A percentile compares a stretch with the other conserved stretches of the same genome.
These are phyloP conservation scores for Sphagnurus paluster DNA, from an alignment of 1,284 basidiomycete species.

Conservation along the genomic window DNA sequence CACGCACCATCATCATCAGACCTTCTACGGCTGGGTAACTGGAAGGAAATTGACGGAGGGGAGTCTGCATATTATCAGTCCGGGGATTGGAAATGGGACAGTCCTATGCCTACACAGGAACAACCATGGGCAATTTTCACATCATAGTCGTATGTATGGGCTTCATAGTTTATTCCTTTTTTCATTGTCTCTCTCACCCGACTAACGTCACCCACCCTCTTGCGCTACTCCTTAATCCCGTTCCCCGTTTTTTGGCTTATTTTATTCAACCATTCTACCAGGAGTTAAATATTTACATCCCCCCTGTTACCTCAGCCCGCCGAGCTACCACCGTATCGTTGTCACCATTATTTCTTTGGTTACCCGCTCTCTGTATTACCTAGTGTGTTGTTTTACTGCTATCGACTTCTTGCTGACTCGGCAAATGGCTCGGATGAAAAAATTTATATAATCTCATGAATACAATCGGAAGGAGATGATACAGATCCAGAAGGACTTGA, in stretches of 20 bases:
- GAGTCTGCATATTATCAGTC: conserved; percentile 69
- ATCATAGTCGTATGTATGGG: conserved; percentile 40
- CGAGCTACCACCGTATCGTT: conserved; percentile 17
- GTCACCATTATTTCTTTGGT: conserved; percentile 29
- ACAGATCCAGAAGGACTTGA: conserved; percentile 3
- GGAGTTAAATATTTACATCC: conserved; percentile 29
- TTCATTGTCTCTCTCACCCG: conserved; percentile 19
- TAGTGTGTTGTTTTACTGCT: conserved; percentile 49
- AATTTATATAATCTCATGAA: conserved; percentile 7
- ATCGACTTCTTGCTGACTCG: conserved; percentile 42
- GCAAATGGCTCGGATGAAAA: conserved; percentile 5
- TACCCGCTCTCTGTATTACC: conserved; percentile 38
- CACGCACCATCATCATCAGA: conserved; percentile 40
- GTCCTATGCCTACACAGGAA: conserved; percentile 59
- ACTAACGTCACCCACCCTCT: conserved; percentile 29
- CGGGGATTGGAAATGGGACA: conserved; percentile 72
- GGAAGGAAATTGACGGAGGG: conserved; percentile 74
- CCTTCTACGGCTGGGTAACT: conserved; percentile 55
- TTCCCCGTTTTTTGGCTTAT: conserved; percentile 34
- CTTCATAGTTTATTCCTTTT: conserved; percentile 29
- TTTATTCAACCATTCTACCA: conserved; percentile 36
- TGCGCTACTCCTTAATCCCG: conserved; percentile 31
- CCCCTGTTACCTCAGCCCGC: conserved; percentile 20
- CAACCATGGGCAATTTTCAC: conserved; percentile 73
- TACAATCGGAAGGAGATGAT: not conserved